Conservation (phyloP, 192 early-diverging fungal species). For the Coemansia sp. region DNA sequence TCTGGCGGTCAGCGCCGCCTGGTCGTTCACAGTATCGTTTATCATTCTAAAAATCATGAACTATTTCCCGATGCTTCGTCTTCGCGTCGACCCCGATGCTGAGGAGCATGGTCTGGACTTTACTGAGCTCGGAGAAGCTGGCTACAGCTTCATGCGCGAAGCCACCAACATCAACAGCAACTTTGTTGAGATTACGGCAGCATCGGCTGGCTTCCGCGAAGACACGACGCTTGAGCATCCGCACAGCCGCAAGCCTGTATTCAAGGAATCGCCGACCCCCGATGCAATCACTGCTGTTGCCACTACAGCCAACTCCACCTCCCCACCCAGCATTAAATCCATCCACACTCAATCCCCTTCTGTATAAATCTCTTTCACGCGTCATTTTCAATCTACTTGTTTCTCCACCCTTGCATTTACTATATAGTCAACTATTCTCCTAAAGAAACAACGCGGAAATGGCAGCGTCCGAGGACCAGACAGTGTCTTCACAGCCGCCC, state of each 20-base stretch:
- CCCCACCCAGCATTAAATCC: neutral
- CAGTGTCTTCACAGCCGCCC: conserved; percentile 6
- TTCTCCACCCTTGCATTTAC: neutral
- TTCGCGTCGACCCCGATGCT: conserved; percentile 56
- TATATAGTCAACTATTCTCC: neutral
- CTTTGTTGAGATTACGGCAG: neutral
- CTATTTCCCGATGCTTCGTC: conserved; percentile 55
- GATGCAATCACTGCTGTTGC: conserved; percentile 4
- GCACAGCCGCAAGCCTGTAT: conserved; percentile 24
- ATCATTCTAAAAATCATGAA: conserved; percentile 59
- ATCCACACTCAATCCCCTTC: neutral
- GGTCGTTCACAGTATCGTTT: conserved; percentile 61
- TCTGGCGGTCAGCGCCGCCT: conserved; percentile 60
- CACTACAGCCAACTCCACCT: neutral
- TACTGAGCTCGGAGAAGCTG: conserved; percentile 56
- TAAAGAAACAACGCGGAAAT: neutral
- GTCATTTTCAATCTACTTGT: neutral
- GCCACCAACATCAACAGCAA: conserved; percentile 9
- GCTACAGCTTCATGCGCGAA: conserved; percentile 47
- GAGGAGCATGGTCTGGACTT: conserved; percentile 57
- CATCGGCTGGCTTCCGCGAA: conserved; percentile 22
- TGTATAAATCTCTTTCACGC: conserved; percentile 1
- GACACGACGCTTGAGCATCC: conserved; percentile 24
- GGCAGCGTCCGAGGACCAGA: neutral
- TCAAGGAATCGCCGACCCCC: conserved; percentile 20